A percentile compares a stretch with the other conserved stretches of the same genome.
Conservation (phyloP, 495 filamentous ascomycete genomes). For the Penicillium nucicola region DNA sequence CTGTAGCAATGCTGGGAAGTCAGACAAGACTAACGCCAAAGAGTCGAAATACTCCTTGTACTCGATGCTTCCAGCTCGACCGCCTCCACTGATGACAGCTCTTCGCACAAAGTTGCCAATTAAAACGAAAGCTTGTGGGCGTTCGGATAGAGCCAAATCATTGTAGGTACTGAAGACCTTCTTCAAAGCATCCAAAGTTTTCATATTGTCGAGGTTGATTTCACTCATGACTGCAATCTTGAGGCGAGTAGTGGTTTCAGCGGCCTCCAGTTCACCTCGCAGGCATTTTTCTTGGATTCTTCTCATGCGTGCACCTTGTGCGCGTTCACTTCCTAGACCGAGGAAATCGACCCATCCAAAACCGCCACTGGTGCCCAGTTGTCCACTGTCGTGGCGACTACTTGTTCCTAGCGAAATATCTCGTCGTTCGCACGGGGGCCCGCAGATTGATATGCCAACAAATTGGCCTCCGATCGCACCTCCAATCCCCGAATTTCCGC, state of each 20-base stretch:
- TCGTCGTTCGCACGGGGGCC: constrained; percentile 85
- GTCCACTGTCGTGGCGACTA: constrained; percentile 48
- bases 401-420: constrained; percentile 71
- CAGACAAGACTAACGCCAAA: constrained; percentile 75
- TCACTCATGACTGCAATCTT: constrained; percentile 76
- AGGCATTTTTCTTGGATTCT: constrained; percentile 57
- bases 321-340: constrained; percentile 85
- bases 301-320: constrained; percentile 77
- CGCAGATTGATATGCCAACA: constrained; percentile 81
- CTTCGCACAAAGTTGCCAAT: constrained; percentile 80
- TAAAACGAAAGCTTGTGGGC: constrained; percentile 75
- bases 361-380: constrained; percentile 63
- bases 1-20: constrained; percentile 80
- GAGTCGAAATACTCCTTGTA: constrained; percentile 94
- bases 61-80: constrained; percentile 72
- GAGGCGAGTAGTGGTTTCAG: constrained; percentile 31
- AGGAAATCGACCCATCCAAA: constrained; percentile 98
- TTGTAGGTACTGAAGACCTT: constrained; percentile 72
- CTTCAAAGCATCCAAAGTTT: constrained; percentile 69
- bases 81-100: constrained; percentile 63
- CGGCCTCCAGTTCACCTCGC: constrained; percentile 17
- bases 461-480: constrained; percentile 87
- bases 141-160: constrained; percentile 38
- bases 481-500: constrained; percentile 74
- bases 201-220: constrained; percentile 78